These are phyloP conservation scores for Epichloe bromicola DNA, from an alignment of 2,329 filamentous ascomycete species.

Conservation along the genomic window DNA sequence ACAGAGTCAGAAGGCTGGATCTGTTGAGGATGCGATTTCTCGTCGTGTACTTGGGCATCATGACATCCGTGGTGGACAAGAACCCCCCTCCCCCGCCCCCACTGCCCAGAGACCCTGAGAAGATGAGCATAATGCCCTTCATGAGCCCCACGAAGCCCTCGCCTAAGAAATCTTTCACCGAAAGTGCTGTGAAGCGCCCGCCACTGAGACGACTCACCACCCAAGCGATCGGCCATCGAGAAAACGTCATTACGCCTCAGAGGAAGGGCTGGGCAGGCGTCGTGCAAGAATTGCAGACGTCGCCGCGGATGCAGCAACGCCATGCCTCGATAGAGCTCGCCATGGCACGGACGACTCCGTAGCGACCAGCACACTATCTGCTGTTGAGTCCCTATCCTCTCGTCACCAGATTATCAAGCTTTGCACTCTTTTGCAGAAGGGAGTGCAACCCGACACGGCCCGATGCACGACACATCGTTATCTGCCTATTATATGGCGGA, in stretches of 20 bases:
- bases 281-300: constrained; percentile 48
- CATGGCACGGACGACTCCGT: constrained; percentile 27
- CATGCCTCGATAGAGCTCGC: constrained; percentile 49
- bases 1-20: constrained; percentile 45
- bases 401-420: neutral
- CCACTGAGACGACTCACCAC: constrained; percentile 40
- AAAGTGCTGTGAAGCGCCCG: constrained; percentile 31
- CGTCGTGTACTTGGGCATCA: constrained; percentile 49
- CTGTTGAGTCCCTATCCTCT: neutral
- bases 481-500: neutral
- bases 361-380: neutral
- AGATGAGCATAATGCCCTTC: constrained; percentile 14
- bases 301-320: constrained; percentile 46
- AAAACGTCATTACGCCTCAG: constrained; percentile 32
- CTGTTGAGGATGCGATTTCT: constrained; percentile 51
- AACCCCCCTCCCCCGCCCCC: constrained; percentile 19
- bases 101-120: constrained; percentile 21
- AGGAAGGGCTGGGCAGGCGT: constrained; percentile 49
- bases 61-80: constrained; percentile 27
- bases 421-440: neutral
- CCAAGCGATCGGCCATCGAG: constrained; percentile 38
- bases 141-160: constrained; percentile 18
- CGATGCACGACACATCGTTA: neutral
- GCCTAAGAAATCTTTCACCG: constrained; percentile 29
- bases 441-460: neutral